Evolutionary conservation across 2,329 filamentous ascomycete genomes (phyloP), one percentile per base, ranked within the genome.

Genomic region (Colletotrichum godetiae): DNA sequence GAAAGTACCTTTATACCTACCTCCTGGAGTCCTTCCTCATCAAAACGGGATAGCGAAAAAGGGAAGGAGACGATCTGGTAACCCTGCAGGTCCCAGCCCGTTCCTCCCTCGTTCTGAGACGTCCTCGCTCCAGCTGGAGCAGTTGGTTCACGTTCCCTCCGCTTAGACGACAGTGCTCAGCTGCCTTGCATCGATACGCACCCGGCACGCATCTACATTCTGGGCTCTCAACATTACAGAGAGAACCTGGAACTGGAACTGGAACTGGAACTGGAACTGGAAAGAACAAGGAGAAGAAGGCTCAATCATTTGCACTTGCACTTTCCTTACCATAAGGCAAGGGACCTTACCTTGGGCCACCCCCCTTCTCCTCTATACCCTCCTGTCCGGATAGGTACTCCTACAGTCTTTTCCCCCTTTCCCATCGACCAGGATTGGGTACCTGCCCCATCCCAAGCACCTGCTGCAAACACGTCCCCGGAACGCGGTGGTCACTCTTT

Each of bases 121-220:
- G 49, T 65, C 31, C 46, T 64, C 12, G n/a, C 61, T n/a, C 15
- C 53, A 56, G 53, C 35, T 52, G 24, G 6, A 61, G 15, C 29
- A 31, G 35, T 49, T 62, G 66, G 64, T 52, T 61, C 58, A 68
- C 69, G 69, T 52, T 72, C 69, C 69, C 65, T 72, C 68, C 58
- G 69, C 64, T 72, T 31, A 56, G 69, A 27, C 68, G 22, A 53
- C 19, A 57, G 27, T 57, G 46, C 61, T 29, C 46, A 49, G 52
- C 29, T 63, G 61, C 61, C 35, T 56, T 62, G 57, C 68, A 61
- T 65, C 56, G 64, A 49, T n/a, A 62, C 64, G 33, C 65, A 8
- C 42, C 24, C 24, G n/a, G 33, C 65, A 8, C 42, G 59, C 15
- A 33, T 27, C 8, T 53, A 29, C 19, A 31, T 15, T 24, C 27